These are phyloP conservation scores for Bimuria novae-zelandiae DNA, from an alignment of 2,329 filamentous ascomycete species.

Conservation along the genomic window DNA sequence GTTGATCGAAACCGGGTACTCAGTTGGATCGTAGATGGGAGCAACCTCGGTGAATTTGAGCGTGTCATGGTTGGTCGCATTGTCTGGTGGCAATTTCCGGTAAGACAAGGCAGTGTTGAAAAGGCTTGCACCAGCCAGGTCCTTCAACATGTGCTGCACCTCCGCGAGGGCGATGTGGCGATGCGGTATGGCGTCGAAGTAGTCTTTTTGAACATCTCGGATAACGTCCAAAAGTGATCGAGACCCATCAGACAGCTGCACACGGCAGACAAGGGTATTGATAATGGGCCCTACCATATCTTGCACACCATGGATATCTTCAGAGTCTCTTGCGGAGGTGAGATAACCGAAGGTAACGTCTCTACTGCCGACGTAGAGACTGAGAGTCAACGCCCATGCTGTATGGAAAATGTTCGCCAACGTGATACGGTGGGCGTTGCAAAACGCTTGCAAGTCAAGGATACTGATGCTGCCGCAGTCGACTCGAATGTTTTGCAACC, in stretches of 20 bases:
- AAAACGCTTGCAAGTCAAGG: constrained; percentile 41
- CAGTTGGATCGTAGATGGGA: constrained; percentile 52
- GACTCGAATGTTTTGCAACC: constrained; percentile 33
- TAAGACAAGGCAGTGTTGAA: constrained; percentile 58
- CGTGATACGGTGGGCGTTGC: constrained; percentile 52
- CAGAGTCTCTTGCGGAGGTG: constrained; percentile 46
- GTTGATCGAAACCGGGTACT: constrained; percentile 55
- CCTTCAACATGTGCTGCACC: constrained; percentile 52
- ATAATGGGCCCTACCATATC: constrained; percentile 54
- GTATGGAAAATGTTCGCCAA: constrained; percentile 53
- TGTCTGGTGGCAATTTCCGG: constrained; percentile 46
- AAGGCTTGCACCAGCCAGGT: constrained; percentile 39
- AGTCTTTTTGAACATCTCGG: constrained; percentile 51
- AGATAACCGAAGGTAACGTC: constrained; percentile 54
- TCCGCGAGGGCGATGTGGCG: constrained; percentile 52
- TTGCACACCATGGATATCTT: constrained; percentile 47
- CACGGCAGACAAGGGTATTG: constrained; percentile 52
- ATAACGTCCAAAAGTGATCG: constrained; percentile 46
- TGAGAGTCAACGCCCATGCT: constrained; percentile 48
- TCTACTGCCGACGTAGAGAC: constrained; percentile 42
- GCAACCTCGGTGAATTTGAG: constrained; percentile 46
- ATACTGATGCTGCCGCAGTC: constrained; percentile 34
- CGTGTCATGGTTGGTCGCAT: constrained; percentile 22
- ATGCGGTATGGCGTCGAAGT: constrained; percentile 52
- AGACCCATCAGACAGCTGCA: constrained; percentile 41